Evolutionary conservation across 164 flowering plant species (phyloP), one percentile per base, ranked within the genome.

Genomic region (Euptelea pleiosperma): DNA sequence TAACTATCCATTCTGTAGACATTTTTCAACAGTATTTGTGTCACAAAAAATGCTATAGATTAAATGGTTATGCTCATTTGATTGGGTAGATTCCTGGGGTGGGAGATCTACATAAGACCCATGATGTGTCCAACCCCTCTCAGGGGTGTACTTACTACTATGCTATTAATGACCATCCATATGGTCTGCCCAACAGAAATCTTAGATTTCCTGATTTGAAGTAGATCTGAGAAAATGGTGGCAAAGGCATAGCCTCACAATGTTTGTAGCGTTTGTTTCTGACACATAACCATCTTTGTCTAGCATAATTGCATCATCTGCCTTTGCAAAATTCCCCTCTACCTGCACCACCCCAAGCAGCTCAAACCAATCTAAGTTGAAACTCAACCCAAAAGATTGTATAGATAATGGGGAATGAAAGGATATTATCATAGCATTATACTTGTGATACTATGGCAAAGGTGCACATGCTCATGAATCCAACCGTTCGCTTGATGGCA

Each of bases 211-310:
- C 45, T 14, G 3, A 46, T 4, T 41, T 7, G 42, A 14, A 50
- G 21, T 33, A 49, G 9, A 16, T 47, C 30, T 5, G 5, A 42
- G 47, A 26, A 9, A 34, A 44, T 14, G 8, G 6, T 8, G 5
- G 12, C 10, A 40, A 42, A 42, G 16, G 29, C 47, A 58, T 50
- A 24, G 49, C 40, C 91, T 81, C 74, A 92, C 98, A 57, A 92
- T 82, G 73, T 93, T 88, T 58, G 97, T 90, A 15, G 96, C 97
- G 75, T 91, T 91, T 67, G 99, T 91, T 82, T 93, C 99, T 21
- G 99, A 86, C n/a, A 90, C 97, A 75, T 73, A 93, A 37, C 99
- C 99, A 80, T 93, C 97, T 65, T 88, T 78, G 75, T 93, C 99
- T 52, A 90, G 96, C 95, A 88, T 91, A 72, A 88, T 88, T 22